Conservation (phyloP, 2,329 filamentous ascomycete species). For the Microdochium trichocladiopsis region DNA sequence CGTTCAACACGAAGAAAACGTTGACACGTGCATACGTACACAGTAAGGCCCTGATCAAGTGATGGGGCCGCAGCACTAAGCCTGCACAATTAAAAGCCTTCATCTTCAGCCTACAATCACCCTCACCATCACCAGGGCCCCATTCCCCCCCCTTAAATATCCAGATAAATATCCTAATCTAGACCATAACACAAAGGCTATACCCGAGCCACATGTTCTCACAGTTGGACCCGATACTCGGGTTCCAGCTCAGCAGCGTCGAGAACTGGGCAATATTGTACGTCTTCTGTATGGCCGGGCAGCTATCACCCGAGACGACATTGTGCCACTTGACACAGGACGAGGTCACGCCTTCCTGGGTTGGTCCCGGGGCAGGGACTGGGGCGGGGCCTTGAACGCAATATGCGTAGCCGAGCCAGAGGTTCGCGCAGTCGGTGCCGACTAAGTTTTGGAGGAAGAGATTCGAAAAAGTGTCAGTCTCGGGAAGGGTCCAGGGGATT, state of each 20-base stretch:
- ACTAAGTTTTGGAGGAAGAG: too few species aligned
- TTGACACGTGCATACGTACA: too few species aligned
- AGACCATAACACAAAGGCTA: not conserved
- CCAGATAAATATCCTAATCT: too few species aligned
- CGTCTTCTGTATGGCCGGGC: not conserved
- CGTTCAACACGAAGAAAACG: too few species aligned
- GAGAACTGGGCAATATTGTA: not conserved
- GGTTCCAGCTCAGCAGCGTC: constrained; percentile 1
- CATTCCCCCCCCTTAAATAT: too few species aligned
- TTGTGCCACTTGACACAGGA: not conserved
- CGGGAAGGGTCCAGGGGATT: too few species aligned
- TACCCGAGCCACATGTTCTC: not conserved
- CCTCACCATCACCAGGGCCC: too few species aligned
- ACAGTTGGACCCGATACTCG: not conserved
- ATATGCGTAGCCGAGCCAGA: not conserved
- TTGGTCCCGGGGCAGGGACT: not conserved
- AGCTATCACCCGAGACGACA: not conserved
- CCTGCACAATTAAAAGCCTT: too few species aligned
- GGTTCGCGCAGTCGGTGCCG: not conserved
- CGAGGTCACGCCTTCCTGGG: not conserved
- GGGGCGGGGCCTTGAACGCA: not conserved
- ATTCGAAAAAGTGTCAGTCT: too few species aligned
- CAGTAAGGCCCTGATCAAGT: too few species aligned
- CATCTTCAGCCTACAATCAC: too few species aligned
- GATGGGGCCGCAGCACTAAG: too few species aligned